Percentiles rank a stretch among this genome's conserved stretches.
Conservation (phyloP, 768 basidiomycete genomes). For the Podaxis sp. region DNA sequence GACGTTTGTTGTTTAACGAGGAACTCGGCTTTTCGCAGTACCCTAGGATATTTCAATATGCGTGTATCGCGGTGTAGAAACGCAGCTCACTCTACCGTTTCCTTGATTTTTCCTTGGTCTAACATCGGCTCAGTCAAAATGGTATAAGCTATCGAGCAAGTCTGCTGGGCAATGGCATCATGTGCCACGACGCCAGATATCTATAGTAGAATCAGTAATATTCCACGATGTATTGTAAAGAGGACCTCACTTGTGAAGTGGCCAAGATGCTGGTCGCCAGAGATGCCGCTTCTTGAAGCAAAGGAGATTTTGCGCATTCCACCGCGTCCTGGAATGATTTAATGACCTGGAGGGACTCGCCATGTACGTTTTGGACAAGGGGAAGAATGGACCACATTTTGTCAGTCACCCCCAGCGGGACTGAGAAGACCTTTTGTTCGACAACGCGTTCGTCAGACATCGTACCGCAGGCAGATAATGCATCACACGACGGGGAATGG, state of each 20-base stretch:
- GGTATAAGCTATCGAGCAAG: background rate
- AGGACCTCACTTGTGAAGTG: background rate
- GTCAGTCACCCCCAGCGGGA: background rate
- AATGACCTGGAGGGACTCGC: background rate
- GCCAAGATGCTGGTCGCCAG: background rate
- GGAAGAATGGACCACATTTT: background rate
- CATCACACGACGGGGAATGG: constrained; percentile 2
- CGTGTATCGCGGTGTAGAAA: background rate
- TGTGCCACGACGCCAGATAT: background rate
- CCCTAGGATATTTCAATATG: background rate
- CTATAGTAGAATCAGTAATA: background rate
- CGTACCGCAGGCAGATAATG: background rate
- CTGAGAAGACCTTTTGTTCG: background rate
- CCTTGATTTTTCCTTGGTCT: background rate
- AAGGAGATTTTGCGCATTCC: background rate
- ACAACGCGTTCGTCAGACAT: constrained; percentile 13
- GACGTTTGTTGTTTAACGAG: background rate
- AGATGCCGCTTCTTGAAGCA: background rate
- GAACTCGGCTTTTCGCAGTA: background rate
- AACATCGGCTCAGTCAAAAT: background rate
- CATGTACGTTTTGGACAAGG: background rate
- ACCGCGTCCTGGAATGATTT: background rate
- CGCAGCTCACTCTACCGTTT: background rate
- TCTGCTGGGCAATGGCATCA: background rate
- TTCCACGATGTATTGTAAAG: background rate